These are phyloP conservation scores for Trichothecium roseum DNA, from an alignment of 2,329 filamentous ascomycete genomes.

Conservation along the genomic window DNA sequence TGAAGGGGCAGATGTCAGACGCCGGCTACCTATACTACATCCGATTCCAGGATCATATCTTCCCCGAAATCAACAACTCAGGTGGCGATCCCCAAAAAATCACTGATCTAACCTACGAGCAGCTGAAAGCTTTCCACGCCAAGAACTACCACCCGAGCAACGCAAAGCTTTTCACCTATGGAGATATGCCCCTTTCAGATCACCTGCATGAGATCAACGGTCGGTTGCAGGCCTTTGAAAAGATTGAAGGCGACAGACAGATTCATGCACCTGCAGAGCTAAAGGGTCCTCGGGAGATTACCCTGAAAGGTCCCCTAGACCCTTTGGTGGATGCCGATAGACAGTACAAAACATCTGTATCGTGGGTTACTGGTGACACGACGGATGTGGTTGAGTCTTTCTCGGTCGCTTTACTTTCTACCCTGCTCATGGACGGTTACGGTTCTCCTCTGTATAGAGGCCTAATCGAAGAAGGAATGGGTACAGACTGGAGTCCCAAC, in stretches of 20 bases:
- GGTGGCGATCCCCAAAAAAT: constrained; percentile 95
- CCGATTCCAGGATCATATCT: constrained; percentile 86
- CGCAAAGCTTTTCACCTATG: constrained; percentile 90
- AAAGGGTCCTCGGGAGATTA: constrained; percentile 57
- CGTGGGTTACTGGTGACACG: constrained; percentile 82
- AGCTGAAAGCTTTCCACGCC: constrained; percentile 78
- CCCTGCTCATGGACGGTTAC: constrained; percentile 84
- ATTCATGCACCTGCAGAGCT: constrained; percentile 71
- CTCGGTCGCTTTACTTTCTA: constrained; percentile 70
- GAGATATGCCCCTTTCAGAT: constrained; percentile 75
- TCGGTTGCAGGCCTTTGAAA: constrained; percentile 63
- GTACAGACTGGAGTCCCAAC: constrained; percentile 90
- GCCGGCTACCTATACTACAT: constrained; percentile 95
- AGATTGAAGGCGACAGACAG: constrained; percentile 57
- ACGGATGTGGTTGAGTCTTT: constrained; percentile 81
- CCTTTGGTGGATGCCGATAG: constrained; percentile 76
- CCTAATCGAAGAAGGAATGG: constrained; percentile 80
- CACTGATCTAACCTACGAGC: constrained; percentile 85
- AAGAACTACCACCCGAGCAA: constrained; percentile 97
- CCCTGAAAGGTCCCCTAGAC: constrained; percentile 72
- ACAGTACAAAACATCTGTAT: constrained; percentile 88
- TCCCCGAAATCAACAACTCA: constrained; percentile 91
- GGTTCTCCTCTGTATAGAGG: constrained; percentile 86
- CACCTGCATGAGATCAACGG: constrained; percentile 73
- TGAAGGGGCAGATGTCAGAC: constrained; percentile 99